Conservation (phyloP, 2,329 filamentous ascomycete species). For the Cladophialophora yegresii region DNA sequence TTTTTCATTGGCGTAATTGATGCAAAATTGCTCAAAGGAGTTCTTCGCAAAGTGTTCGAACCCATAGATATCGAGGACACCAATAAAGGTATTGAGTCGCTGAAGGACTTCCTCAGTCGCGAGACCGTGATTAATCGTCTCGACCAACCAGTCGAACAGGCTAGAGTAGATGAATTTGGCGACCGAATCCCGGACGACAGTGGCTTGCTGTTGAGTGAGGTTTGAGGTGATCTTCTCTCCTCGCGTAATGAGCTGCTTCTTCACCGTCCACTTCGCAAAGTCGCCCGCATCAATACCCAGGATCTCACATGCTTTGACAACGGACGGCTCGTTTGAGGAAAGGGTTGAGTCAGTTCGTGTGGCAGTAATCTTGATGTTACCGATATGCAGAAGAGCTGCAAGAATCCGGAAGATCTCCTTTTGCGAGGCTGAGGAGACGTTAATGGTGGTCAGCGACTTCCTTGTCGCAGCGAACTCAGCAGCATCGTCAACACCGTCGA, state of each 20-base stretch:
- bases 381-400: conserved; percentile 87
- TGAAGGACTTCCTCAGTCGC: conserved; percentile 84
- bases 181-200: conserved; percentile 93
- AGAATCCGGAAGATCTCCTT: conserved; percentile 84
- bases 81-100: conserved; percentile 86
- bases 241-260: conserved; percentile 95
- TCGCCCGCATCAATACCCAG: conserved; percentile 82
- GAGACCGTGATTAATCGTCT: conserved; percentile 87
- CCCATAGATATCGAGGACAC: conserved; percentile 97
- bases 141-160: conserved; percentile 98
- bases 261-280: conserved; percentile 97
- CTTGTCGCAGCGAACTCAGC: conserved; percentile 89
- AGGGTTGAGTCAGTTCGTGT: conserved; percentile 86
- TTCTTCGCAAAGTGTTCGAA: conserved; percentile 99
- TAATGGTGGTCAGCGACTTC: conserved; percentile 83
- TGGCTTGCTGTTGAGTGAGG: conserved; percentile 86
- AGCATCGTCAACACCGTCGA: conserved; percentile 94
- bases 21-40: conserved; percentile 99
- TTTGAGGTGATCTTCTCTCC: conserved; percentile 98
- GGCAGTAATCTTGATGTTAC: conserved; percentile 93
- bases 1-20: conserved; percentile 99
- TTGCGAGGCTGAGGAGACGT: conserved; percentile 73
- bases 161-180: conserved; percentile 99
- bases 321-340: conserved; percentile 74
- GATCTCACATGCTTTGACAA: conserved; percentile 78